Percentiles rank a stretch among this genome's conserved stretches.
These are phyloP conservation scores for Escallonia herrerae DNA, from an alignment of 129 eudicot species.

Conservation along the genomic window DNA sequence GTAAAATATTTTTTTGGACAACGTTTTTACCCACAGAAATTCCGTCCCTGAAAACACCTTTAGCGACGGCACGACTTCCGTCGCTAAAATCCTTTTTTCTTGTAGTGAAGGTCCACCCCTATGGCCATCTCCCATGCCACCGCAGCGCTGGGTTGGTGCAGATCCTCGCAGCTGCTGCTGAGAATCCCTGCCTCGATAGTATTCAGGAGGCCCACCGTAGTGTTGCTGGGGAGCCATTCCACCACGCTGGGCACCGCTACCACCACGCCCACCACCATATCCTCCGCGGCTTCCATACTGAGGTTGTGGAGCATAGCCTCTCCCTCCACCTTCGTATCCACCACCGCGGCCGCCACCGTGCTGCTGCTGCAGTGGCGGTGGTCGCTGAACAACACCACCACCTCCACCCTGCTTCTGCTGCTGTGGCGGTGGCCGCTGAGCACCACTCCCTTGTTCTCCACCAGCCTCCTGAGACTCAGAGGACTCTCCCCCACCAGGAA, in stretches of 20 bases:
- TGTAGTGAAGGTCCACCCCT: conserved; percentile 51
- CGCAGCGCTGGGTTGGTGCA: conserved; percentile 57
- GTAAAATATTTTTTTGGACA: too few relatives aligned
- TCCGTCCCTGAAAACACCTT: too few relatives aligned
- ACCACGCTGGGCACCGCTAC: conserved; percentile 49
- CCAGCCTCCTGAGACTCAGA: conserved; percentile 50
- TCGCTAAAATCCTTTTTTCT: too few relatives aligned
- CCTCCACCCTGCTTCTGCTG: conserved; percentile 33
- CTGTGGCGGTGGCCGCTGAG: conserved; percentile 27
- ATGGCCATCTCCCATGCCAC: conserved; percentile 37
- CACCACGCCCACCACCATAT: conserved; percentile 35
- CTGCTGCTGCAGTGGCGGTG: conserved; percentile 37
- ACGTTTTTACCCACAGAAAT: too few relatives aligned
- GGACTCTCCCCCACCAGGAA: conserved; percentile 47
- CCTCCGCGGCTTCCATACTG: conserved; percentile 15
- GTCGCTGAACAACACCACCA: conserved; percentile 67
- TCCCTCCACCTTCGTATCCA: conserved; percentile 41
- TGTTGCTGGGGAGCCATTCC: conserved; percentile 40
- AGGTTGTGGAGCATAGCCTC: conserved; percentile 55
- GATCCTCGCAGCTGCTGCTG: conserved; percentile 60
- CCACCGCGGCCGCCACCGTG: conserved; percentile 48
- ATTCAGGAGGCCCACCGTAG: conserved; percentile 38
- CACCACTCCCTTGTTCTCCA: conserved; percentile 37
- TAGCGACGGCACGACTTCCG: too few relatives aligned
- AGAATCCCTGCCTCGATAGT: conserved; percentile 43